phyloP scores from a whole-genome alignment of 1,284 basidiomycete genomes.

The Tilletia indica region DNA sequence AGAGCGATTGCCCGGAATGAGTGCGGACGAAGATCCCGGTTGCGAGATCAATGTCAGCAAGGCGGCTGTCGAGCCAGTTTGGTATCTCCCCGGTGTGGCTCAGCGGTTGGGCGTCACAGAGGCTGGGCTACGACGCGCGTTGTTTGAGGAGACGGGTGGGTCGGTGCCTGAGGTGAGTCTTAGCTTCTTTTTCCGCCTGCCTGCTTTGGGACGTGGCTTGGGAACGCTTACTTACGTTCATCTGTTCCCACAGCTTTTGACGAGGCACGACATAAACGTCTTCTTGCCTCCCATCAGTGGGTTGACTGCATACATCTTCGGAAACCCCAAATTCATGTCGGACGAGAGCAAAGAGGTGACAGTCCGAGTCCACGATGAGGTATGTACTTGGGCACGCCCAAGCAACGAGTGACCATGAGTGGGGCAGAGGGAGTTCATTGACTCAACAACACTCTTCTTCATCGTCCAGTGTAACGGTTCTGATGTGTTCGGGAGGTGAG shows the following conservation, averaged over 20 bases:
- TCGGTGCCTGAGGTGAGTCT: slow-evolving; percentile 58
- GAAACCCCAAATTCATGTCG: slow-evolving; percentile 47
- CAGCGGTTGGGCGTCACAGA: slow-evolving; percentile 64
- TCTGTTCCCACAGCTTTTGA: slow-evolving; percentile 76
- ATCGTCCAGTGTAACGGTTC: slow-evolving; percentile 60
- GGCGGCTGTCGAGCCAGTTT: slow-evolving; percentile 66
- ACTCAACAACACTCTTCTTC: neutral
- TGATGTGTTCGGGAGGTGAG: slow-evolving; percentile 50
- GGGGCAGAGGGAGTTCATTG: neutral
- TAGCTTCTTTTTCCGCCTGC: no score
- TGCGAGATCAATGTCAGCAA: slow-evolving; percentile 84
- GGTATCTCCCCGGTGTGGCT: slow-evolving; percentile 81
- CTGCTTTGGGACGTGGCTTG: no score
- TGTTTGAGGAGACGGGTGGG: slow-evolving; percentile 89
- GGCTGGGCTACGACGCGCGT: slow-evolving; percentile 74
- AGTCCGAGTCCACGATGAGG: slow-evolving; percentile 89
- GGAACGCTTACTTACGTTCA: no score
- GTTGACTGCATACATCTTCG: slow-evolving; percentile 88
- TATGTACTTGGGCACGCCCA: neutral
- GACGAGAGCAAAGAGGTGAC: slow-evolving; percentile 70
- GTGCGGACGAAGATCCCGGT: slow-evolving; percentile 64
- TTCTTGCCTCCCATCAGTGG: slow-evolving; percentile 93
- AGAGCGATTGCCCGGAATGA: slow-evolving; percentile 36
- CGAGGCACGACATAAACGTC: slow-evolving; percentile 88
- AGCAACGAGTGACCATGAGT: neutral